These are phyloP conservation scores for Phoma herbarum DNA, from an alignment of 2,329 filamentous ascomycete species.

Conservation along the genomic window DNA sequence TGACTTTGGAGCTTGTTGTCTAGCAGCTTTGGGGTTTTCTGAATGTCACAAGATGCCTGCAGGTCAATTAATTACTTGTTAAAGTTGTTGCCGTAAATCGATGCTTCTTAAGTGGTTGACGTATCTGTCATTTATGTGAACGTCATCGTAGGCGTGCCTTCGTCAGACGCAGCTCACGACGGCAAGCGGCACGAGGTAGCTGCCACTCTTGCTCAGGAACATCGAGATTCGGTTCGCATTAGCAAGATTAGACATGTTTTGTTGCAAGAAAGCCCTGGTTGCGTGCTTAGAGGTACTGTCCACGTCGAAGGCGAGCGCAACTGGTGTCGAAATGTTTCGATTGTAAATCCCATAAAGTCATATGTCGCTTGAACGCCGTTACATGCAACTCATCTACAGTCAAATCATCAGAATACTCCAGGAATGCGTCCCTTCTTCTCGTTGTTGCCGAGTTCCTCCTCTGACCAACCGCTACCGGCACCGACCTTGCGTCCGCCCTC, in stretches of 20 bases:
- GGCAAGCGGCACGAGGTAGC: neutral
- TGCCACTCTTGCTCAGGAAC: neutral
- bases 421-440: conserved; percentile 58
- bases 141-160: neutral
- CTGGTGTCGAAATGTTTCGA: neutral
- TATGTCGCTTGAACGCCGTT: conserved; percentile 6
- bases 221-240: neutral
- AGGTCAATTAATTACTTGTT: neutral
- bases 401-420: conserved; percentile 36
- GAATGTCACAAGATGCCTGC: neutral
- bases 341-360: neutral
- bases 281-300: too few species aligned
- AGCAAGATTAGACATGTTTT: neutral
- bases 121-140: neutral
- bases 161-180: neutral
- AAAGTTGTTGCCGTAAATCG: neutral
- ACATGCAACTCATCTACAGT: conserved; percentile 4
- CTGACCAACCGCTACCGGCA: conserved; percentile 55
- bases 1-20: too few species aligned
- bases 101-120: neutral
- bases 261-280: too few species aligned
- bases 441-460: conserved; percentile 59
- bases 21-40: too few species aligned
- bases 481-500: conserved; percentile 74
- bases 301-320: neutral